phyloP scores from a whole-genome alignment of 2,329 filamentous ascomycete genomes.

The Trichoderma cornu-damae region DNA sequence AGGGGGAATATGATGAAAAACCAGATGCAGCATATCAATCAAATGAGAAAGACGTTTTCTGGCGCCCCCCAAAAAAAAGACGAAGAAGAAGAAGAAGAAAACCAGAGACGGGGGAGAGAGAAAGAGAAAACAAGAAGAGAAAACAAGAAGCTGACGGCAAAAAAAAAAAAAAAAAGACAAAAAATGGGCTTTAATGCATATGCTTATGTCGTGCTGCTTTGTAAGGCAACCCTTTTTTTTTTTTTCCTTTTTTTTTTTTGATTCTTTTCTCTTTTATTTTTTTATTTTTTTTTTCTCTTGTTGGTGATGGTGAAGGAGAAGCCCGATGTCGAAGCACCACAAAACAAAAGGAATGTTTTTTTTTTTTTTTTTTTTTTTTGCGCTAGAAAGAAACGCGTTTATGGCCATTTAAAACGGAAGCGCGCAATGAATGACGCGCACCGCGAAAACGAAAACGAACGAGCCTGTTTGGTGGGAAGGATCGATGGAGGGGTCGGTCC shows the following conservation, averaged over 20 bases:
- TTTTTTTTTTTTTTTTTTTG: no score
- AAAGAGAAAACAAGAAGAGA: no score
- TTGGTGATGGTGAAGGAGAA: neutral
- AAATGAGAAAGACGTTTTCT: no score
- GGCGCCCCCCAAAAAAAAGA: neutral
- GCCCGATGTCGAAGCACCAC: conserved; percentile 6
- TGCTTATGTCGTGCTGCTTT: neutral
- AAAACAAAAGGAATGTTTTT: no score
- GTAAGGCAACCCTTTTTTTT: neutral
- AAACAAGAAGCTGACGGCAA: conserved; percentile 4
- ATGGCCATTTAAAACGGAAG: conserved; percentile 8
- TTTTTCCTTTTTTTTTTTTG: no score
- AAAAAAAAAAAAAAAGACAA: neutral
- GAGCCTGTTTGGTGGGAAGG: conserved; percentile 14
- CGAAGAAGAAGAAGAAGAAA: neutral
- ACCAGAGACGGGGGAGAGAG: no score
- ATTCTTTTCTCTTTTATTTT: no score
- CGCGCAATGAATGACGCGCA: conserved; percentile 17
- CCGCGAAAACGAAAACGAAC: no score
- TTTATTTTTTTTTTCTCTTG: neutral
- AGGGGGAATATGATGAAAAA: neutral
- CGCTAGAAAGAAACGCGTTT: conserved; percentile 15
- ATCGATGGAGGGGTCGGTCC: conserved; percentile 16
- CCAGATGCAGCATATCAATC: conserved; percentile 18
- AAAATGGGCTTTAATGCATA: neutral